Conservation (phyloP, 352 stramenopile species). For the Globisporangium nagaii region DNA sequence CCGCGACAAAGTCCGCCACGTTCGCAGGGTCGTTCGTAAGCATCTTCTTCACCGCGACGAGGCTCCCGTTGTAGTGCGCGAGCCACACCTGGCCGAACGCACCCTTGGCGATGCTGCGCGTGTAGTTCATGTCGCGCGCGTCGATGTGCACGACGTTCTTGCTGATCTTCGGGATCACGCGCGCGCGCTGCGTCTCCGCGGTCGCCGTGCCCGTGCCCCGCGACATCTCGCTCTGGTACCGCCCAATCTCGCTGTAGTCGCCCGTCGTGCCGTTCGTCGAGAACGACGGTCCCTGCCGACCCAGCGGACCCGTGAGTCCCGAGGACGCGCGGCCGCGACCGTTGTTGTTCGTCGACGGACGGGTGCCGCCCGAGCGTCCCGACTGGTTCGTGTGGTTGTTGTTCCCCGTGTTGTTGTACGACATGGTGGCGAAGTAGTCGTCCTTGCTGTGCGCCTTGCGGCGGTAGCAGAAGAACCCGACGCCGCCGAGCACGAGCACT, state of each 20-base stretch:
- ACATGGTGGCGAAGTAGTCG: slow-evolving; percentile 24
- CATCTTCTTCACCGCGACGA: slow-evolving; percentile 83
- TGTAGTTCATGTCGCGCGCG: slow-evolving; percentile 72
- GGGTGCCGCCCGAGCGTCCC: neutral
- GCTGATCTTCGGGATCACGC: slow-evolving; percentile 24
- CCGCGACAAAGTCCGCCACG: slow-evolving; percentile 63
- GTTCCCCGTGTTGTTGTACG: slow-evolving; percentile 28
- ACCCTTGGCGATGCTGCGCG: slow-evolving; percentile 70
- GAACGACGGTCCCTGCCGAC: slow-evolving; percentile 9
- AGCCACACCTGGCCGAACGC: slow-evolving; percentile 82
- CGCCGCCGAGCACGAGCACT: slow-evolving; percentile 36
- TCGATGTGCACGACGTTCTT: slow-evolving; percentile 49
- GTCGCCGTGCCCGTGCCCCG: neutral
- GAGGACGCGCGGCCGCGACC: slow-evolving; percentile 14
- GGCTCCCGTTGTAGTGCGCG: slow-evolving; percentile 50
- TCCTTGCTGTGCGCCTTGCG: slow-evolving; percentile 25
- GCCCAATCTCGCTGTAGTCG: slow-evolving; percentile 22
- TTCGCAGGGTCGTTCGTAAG: slow-evolving; percentile 45
- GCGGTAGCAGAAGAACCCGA: slow-evolving; percentile 48
- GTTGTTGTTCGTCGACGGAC: slow-evolving; percentile 11
- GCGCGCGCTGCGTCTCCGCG: slow-evolving; percentile 10
- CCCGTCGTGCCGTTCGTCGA: slow-evolving; percentile 12
- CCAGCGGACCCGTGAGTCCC: neutral
- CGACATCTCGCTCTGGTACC: slow-evolving; percentile 18
- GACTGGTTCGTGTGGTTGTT: slow-evolving; percentile 28